phyloP scores from a whole-genome alignment of 768 basidiomycete genomes.

The Tubosaeta sp. region DNA sequence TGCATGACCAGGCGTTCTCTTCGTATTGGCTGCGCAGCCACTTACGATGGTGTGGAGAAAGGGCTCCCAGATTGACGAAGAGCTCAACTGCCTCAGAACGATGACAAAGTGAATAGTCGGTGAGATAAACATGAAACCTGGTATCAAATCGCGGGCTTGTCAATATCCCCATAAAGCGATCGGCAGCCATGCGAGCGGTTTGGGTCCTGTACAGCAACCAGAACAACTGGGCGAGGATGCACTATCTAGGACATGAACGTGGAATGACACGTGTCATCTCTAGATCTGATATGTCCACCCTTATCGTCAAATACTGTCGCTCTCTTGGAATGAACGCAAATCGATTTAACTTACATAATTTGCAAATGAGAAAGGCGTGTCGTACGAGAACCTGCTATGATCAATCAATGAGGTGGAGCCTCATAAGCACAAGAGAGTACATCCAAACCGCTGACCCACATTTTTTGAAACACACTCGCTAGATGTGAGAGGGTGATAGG shows the following conservation, averaged over 20 bases:
- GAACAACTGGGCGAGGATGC: slow-evolving; percentile 1
- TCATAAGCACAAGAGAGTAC: neutral
- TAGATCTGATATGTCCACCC: slow-evolving; percentile 7
- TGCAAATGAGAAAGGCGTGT: slow-evolving; percentile 14
- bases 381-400: neutral
- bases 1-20: neutral
- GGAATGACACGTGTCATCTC: slow-evolving; percentile 18
- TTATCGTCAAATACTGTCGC: slow-evolving; percentile 28
- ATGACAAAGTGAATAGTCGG: slow-evolving; percentile 22
- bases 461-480: neutral
- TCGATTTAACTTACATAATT: slow-evolving; percentile 4
- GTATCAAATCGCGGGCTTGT: slow-evolving; percentile 9
- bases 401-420: neutral
- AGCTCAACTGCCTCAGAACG: slow-evolving; percentile 26
- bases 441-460: neutral
- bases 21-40: neutral
- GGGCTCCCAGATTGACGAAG: neutral
- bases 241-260: slow-evolving; percentile 6
- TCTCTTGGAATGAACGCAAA: neutral
- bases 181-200: slow-evolving; percentile 8
- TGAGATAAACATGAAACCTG: slow-evolving; percentile 32
- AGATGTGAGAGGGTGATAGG: slow-evolving; percentile 1
- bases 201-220: slow-evolving; percentile 6
- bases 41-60: neutral
- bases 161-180: slow-evolving; percentile 20